Evolutionary conservation across 345 rosid species (phyloP), one percentile per base, ranked within the genome.

Genomic region (Rhodomyrtus tomentosa): DNA sequence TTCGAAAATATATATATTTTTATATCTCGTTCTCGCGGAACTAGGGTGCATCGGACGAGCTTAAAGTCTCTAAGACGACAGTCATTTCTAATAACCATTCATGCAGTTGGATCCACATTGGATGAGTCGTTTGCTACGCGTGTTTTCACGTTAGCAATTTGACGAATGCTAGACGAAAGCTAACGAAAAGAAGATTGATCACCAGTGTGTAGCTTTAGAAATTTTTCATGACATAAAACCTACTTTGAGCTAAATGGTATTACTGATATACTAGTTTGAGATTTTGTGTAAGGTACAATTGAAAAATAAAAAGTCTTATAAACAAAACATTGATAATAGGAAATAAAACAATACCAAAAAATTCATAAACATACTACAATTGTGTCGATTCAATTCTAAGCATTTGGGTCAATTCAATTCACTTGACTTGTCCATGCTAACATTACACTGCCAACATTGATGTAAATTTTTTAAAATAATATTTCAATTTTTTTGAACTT

Each of bases 201-300:
- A 27, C 14, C 10, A 6, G 0, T 0, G 2, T 6, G 6, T 0
- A 4, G 6, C 5, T 29, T 27, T 27, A 27, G 4, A 10, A 58
- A 27, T 27, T 58, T 58, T 58, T 58, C 13, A 0, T 14, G 1
- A 58, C 0, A 58, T 14, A 2, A 58, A 58, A 58, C 27, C 1
- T 27, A 3, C 1, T 0, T 59, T 55, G 62, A 13, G 1, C 6
- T 14, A 13, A 1, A 59, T 59, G 3, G 3, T 59, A 4, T 59
- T 5, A 27, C 2, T 3, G 15, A 5, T 11, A 8, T 27, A 59
- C 10, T 1, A 0, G 0, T 59, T 59, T 59, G 4, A 4, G 18
- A 59, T 58, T 58, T 58, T 58, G 27, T 6, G 3, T 27, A 27
- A 6, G 4, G 27, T 58, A 9, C 0, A 13, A n/a, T 58, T 58